Evolutionary conservation across 2,329 filamentous ascomycete genomes (phyloP), one percentile per base, ranked within the genome.

Genomic region (Penicillium sumatraense): DNA sequence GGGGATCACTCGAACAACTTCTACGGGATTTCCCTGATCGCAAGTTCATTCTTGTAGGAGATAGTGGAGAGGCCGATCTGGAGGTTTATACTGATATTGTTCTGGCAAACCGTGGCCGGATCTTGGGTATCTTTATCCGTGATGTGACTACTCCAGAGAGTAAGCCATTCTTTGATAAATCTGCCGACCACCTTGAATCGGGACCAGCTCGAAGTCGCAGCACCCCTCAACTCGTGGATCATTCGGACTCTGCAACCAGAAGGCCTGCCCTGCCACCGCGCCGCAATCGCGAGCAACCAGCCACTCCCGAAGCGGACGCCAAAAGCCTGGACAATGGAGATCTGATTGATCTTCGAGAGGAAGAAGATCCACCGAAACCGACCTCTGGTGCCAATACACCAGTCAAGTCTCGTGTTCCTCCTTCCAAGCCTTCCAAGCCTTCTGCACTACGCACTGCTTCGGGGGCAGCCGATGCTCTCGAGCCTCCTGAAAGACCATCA

Each of bases 41-140:
- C 41, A 91, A 86, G 65, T 99, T 99, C 68, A 85, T 99, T 2
- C 82, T 99, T 2, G 89, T 98, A 9, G 95, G 95, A 8, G 95
- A 99, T 71, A 97, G 93, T 65, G 95, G 96, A 33, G 95, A 99
- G 75, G 95, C 93, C 7, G 96, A 99, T 74, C 80, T 99, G 3
- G 96, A 99, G 72, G 92, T 98, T 0, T 99, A 99, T 68, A 97
- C 93, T 0, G 95, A 99, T 60, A 83, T 96, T n/a, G 93, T 89
- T 0, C 69, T 93, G 29, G 86, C 90, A 2, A 88, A 98, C 64
- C 93, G 93, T 0, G 89, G 90, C 0, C 85, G 90, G 24, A 87
- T 99, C 2, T 78, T 92, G 26, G 95, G 87, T 0, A 86, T 99
- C 6, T 98, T 98, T 73, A 98, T 99, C 61, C 85, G 96, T 52